phyloP scores from a whole-genome alignment of 179 eudicot species.

The Amaranthus tricolor region DNA sequence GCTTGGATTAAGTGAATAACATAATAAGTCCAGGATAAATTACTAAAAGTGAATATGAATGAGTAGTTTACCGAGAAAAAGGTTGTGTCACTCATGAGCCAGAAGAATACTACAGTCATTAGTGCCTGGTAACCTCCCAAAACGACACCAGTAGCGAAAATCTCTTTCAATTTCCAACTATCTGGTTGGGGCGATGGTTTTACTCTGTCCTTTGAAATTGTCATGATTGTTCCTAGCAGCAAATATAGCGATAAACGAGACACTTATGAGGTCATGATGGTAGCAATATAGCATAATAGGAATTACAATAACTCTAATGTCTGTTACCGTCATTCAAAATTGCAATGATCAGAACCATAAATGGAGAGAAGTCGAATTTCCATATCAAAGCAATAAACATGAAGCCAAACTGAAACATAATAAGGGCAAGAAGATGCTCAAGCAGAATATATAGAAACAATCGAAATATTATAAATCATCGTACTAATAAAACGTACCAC shows the following conservation, averaged over 20 bases:
- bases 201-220: conserved; percentile 48
- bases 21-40: neutral
- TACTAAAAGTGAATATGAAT: neutral
- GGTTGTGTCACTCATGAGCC: conserved; percentile 35
- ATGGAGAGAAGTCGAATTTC: conserved; percentile 73
- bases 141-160: conserved; percentile 45
- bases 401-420: conserved; percentile 57
- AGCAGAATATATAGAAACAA: neutral
- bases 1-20: neutral
- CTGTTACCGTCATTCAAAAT: conserved; percentile 61
- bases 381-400: conserved; percentile 74
- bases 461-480: neutral
- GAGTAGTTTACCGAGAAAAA: conserved; percentile 30
- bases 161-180: conserved; percentile 49
- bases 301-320: neutral
- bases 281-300: neutral
- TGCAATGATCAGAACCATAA: conserved; percentile 81
- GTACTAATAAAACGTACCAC: conserved; percentile 60
- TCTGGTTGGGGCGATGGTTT: conserved; percentile 45
- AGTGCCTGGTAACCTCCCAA: conserved; percentile 43
- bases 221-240: conserved; percentile 46
- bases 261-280: neutral
- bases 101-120: conserved; percentile 47
- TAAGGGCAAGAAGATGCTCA: conserved; percentile 10
- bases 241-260: neutral